Conservation (phyloP, 345 rosid genomes). For the Citrus glauca region DNA sequence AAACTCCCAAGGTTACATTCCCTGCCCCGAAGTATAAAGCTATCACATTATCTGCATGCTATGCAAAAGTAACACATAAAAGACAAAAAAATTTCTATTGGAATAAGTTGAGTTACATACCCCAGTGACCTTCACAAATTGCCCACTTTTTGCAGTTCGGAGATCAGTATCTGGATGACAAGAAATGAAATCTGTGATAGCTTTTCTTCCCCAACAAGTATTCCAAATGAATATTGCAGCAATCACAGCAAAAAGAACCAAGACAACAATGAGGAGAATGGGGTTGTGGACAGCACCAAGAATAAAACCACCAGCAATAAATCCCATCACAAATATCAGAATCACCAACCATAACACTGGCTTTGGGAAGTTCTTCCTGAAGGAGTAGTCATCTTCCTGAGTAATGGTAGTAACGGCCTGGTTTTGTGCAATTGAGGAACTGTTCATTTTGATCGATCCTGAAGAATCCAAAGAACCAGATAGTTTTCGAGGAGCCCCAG, state of each 20-base stretch:
- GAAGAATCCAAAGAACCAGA: constrained; percentile 86
- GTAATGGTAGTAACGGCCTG: constrained; percentile 71
- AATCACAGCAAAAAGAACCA: constrained; percentile 56
- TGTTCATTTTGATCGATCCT: constrained; percentile 61
- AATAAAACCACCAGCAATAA: constrained; percentile 84
- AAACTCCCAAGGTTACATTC: not conserved
- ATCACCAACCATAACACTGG: constrained; percentile 62
- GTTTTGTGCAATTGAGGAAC: constrained; percentile 60
- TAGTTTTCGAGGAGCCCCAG: constrained; percentile 82
- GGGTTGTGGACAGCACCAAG: constrained; percentile 88
- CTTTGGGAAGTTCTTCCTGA: constrained; percentile 67
- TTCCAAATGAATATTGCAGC: constrained; percentile 81
- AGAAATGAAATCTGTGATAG: constrained; percentile 62
- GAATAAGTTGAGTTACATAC: constrained; percentile 38
- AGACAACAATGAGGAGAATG: constrained; percentile 68
- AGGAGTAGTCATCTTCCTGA: constrained; percentile 66
- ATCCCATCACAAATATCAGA: constrained; percentile 72
- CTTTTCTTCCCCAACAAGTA: constrained; percentile 70
- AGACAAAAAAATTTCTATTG: not conserved
- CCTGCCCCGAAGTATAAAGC: not conserved
- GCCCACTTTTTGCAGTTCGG: constrained; percentile 91
- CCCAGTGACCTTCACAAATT: constrained; percentile 95
- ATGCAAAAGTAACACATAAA: not conserved
- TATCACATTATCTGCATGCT: not conserved
- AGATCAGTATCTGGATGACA: constrained; percentile 87